These are phyloP conservation scores for Dorcoceras hygrometricum DNA, from an alignment of 257 asterid genomes.

Conservation along the genomic window DNA sequence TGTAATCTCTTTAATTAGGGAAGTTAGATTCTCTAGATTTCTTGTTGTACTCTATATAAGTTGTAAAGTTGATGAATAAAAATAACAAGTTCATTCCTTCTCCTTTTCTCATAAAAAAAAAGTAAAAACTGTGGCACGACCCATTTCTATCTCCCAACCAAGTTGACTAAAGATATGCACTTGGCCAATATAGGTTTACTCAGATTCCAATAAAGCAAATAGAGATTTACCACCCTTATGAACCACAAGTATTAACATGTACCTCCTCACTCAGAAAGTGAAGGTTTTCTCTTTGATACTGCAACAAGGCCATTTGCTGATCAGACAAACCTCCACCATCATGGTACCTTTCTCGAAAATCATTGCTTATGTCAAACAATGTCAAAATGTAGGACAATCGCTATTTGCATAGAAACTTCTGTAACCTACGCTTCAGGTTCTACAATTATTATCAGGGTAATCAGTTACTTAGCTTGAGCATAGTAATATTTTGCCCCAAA, in stretches of 20 bases:
- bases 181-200: conserved; percentile 15
- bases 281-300: conserved; percentile 95
- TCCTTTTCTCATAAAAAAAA: too few relatives aligned
- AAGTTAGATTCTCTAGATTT: too few relatives aligned
- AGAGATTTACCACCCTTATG: conserved; percentile 10
- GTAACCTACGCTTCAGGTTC: not conserved
- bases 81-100: too few relatives aligned
- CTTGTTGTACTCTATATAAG: too few relatives aligned
- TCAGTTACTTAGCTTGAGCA: not conserved
- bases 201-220: conserved; percentile 14
- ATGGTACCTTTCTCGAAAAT: conserved; percentile 59
- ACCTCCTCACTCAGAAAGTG: conserved; percentile 99
- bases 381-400: not conserved
- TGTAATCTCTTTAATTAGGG: too few relatives aligned
- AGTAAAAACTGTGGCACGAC: conserved; percentile 15
- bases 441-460: conserved; percentile 16
- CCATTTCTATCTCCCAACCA: conserved; percentile 19
- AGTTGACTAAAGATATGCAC: conserved; percentile 16
- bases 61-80: too few relatives aligned
- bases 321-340: conserved; percentile 94
- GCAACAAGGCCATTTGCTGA: conserved; percentile 99
- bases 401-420: not conserved
- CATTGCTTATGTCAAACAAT: conserved; percentile 1
- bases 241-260: conserved; percentile 20
- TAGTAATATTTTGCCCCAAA: conserved; percentile 9